Evolutionary conservation across 2,329 filamentous ascomycete species (phyloP), one percentile per base, ranked within the genome.

Genomic region (Trichoderma sp.): DNA sequence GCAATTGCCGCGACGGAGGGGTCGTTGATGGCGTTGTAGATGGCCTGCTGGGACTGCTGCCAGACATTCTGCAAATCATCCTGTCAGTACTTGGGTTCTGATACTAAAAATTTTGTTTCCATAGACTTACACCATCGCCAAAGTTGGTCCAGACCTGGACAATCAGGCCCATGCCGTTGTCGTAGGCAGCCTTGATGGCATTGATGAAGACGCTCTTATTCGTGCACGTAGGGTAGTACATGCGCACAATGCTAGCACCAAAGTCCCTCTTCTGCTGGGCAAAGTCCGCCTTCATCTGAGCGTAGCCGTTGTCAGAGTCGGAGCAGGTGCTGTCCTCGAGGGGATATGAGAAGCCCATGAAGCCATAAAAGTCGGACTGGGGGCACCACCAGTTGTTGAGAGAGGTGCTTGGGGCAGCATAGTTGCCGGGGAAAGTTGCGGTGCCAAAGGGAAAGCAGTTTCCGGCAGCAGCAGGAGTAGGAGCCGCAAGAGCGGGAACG

Each of bases 81-180:
- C 31, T 43, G 59, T 70, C 35, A 70, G 59, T 57, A 59, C 19
- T 10, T 43, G 37, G 24, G n/a, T 33, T 21, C 4, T 37, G 0
- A 16, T 16, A 21, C 11, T 10, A 40, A 27, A 6, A 24, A 4
- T 27, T 27, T 2, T 27, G 4, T 27, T 27, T 33, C 6, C 10
- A 29, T 5, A 21, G 3, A 72, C 71, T 65, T 68, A 73, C 72
- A 33, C 72, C 72, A 55, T 43, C 61, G 13, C 72, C 72, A 68
- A 73, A 73, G 67, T 73, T 73, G 37, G 72, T 73, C 72, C 72
- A 73, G 37, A 73, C 72, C 40, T 73, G 72, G 19, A 73, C 64
- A 49, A 73, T 68, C 37, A 73, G 47, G 27, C 67, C 72, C 72
- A 73, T 73, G 64, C 70, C 70, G 69, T 73, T 73, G 57, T 68